These are phyloP conservation scores for Sanguinoderma infundibulare DNA, from an alignment of 1,284 basidiomycete genomes.

Conservation along the genomic window DNA sequence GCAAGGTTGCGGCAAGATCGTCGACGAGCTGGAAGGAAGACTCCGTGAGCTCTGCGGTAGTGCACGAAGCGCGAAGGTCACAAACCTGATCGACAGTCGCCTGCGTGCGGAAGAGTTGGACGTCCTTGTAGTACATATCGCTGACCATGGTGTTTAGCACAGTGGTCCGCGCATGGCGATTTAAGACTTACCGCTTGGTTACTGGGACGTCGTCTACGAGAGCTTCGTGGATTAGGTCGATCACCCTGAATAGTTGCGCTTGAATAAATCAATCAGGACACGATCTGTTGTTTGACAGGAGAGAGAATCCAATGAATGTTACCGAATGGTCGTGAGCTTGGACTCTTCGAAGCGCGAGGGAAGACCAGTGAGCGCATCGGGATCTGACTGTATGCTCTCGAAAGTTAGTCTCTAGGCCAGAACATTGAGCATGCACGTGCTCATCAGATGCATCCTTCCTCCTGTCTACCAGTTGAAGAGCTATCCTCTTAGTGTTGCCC, in stretches of 20 bases:
- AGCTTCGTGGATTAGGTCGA: slow-evolving; percentile 70
- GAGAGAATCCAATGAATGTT: slow-evolving; percentile 1
- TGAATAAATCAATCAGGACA: background rate
- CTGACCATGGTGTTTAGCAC: slow-evolving; percentile 42
- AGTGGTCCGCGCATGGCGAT: background rate
- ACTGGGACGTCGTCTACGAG: slow-evolving; percentile 54
- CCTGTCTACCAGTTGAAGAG: slow-evolving; percentile 36
- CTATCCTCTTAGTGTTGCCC: slow-evolving; percentile 25
- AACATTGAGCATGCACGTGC: slow-evolving; percentile 21
- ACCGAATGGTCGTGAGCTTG: slow-evolving; percentile 62
- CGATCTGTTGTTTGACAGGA: no score
- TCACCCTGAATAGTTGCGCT: slow-evolving; percentile 70
- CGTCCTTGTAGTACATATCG: slow-evolving; percentile 88
- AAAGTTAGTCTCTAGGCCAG: background rate
- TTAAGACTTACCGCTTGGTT: slow-evolving; percentile 71
- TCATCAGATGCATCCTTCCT: slow-evolving; percentile 29
- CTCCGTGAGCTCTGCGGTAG: background rate
- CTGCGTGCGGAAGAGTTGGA: slow-evolving; percentile 77
- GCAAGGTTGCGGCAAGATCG: slow-evolving; percentile 83
- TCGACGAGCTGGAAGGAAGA: slow-evolving; percentile 71
- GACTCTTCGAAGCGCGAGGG: slow-evolving; percentile 42
- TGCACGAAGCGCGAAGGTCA: background rate
- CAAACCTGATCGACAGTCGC: slow-evolving; percentile 73
- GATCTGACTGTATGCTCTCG: slow-evolving; percentile 14
- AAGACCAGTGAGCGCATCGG: slow-evolving; percentile 34